Evolutionary conservation across 306 rosid genomes (phyloP).

Genomic region (Dryas octopetala): DNA sequence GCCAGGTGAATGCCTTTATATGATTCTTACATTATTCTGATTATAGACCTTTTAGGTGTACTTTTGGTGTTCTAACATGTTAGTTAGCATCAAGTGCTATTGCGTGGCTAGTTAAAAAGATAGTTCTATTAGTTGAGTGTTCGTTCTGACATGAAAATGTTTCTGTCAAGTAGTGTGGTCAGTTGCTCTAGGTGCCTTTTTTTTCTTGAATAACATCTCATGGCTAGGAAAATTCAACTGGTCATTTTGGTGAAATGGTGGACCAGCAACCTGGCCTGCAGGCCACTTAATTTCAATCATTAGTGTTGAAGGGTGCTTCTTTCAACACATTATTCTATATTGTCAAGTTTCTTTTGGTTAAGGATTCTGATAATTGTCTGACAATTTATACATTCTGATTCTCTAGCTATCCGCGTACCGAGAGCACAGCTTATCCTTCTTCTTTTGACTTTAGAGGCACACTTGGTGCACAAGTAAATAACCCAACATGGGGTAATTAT

Average conservation of each 20-base stretch:
- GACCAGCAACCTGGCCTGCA: neutral
- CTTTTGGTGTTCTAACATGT: neutral
- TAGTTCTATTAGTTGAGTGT: neutral
- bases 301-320: neutral
- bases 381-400: slow-evolving; percentile 29
- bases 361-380: slow-evolving; percentile 3
- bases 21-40: too few relatives aligned
- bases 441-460: slow-evolving; percentile 84
- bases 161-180: neutral
- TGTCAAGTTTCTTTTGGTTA: slow-evolving; percentile 10
- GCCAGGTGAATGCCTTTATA: neutral
- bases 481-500: slow-evolving; percentile 70
- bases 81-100: neutral
- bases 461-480: slow-evolving; percentile 65
- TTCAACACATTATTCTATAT: neutral
- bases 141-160: neutral
- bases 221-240: neutral
- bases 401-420: slow-evolving; percentile 92
- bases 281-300: neutral
- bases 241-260: neutral
- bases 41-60: neutral
- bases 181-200: neutral
- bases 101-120: neutral
- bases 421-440: slow-evolving; percentile 92
- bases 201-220: neutral